These are phyloP conservation scores for Sorghum bicolor DNA, from an alignment of 176 grass and related monocot genomes.

Conservation along the genomic window DNA sequence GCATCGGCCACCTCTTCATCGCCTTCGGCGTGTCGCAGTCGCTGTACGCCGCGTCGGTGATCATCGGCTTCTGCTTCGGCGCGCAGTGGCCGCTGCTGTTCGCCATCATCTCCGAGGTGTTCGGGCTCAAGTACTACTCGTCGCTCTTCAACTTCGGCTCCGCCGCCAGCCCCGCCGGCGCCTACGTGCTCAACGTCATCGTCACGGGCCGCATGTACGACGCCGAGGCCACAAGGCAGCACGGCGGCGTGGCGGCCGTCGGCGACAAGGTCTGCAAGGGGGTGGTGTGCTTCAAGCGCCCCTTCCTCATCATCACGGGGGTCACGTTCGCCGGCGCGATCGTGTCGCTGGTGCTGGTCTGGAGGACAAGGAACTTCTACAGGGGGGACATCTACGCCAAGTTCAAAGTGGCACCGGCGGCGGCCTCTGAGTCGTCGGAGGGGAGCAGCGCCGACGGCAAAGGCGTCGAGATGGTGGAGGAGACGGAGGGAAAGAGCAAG, in stretches of 20 bases:
- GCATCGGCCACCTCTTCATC: slow-evolving; percentile 80
- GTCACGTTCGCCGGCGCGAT: slow-evolving; percentile 30
- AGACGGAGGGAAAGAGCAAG: background rate
- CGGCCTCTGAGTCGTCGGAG: background rate
- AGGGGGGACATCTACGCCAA: slow-evolving; percentile 41
- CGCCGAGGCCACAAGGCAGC: slow-evolving; percentile 37
- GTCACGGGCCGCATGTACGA: slow-evolving; percentile 54
- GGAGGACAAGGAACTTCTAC: slow-evolving; percentile 45
- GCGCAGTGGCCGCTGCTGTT: slow-evolving; percentile 90
- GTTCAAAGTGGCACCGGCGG: slow-evolving; percentile 30
- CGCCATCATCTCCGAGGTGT: slow-evolving; percentile 91
- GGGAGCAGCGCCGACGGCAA: background rate
- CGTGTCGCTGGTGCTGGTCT: slow-evolving; percentile 36
- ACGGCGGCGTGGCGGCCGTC: slow-evolving; percentile 5
- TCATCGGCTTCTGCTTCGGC: slow-evolving; percentile 91
- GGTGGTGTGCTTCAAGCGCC: slow-evolving; percentile 32
- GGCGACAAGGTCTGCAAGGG: slow-evolving; percentile 37
- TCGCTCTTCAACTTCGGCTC: slow-evolving; percentile 87
- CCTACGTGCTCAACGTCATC: slow-evolving; percentile 69
- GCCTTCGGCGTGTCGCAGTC: slow-evolving; percentile 67
- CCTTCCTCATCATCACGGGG: slow-evolving; percentile 38
- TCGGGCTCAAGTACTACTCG: slow-evolving; percentile 95
- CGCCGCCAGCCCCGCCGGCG: slow-evolving; percentile 66
- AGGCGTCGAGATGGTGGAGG: background rate
- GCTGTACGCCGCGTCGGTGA: slow-evolving; percentile 65